These are phyloP conservation scores for Xylaria flabelliformis DNA, from an alignment of 495 filamentous ascomycete genomes.

Conservation along the genomic window DNA sequence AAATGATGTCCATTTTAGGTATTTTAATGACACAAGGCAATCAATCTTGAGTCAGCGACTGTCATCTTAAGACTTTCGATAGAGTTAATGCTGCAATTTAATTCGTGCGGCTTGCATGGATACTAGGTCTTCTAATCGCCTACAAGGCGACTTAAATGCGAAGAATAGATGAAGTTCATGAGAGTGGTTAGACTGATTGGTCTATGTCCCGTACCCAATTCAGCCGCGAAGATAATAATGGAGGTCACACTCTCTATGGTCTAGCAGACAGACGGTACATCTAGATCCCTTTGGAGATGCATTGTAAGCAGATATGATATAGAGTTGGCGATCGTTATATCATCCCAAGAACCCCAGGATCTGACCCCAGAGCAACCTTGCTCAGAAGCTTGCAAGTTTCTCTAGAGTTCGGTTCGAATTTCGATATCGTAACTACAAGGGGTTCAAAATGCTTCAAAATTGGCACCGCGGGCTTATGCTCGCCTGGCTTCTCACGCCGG, in stretches of 20 bases:
- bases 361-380: too few relatives aligned
- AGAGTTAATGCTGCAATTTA: neutral
- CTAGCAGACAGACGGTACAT: neutral
- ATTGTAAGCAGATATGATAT: too few relatives aligned
- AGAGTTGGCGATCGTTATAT: too few relatives aligned
- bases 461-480: constrained; percentile 10
- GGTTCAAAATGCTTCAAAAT: constrained; percentile 3
- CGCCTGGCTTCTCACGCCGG: neutral
- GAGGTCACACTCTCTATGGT: neutral
- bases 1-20: neutral
- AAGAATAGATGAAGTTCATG: constrained; percentile 1
- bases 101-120: neutral
- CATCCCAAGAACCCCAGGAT: too few relatives aligned
- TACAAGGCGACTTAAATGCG: neutral
- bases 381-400: too few relatives aligned
- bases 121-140: neutral
- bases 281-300: neutral
- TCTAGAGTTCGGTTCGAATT: neutral
- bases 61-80: neutral
- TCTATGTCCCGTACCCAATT: neutral
- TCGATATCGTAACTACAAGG: neutral
- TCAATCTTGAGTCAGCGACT: neutral
- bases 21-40: neutral
- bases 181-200: constrained; percentile 7
- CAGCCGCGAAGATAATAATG: neutral